These are phyloP conservation scores for Phytophthora fragariaefolia DNA, from an alignment of 352 stramenopile genomes.

Conservation along the genomic window DNA sequence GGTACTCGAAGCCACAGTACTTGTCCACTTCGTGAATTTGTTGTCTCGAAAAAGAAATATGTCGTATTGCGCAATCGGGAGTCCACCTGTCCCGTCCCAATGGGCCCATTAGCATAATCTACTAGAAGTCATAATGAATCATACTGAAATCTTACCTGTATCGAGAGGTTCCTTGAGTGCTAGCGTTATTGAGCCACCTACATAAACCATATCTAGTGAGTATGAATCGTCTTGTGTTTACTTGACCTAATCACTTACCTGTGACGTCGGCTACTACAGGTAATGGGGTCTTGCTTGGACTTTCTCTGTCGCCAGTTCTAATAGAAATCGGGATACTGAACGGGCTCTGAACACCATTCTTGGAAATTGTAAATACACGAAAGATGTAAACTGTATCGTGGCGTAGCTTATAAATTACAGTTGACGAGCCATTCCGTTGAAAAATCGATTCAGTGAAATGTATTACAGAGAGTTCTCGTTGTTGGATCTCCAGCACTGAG, in stretches of 20 bases:
- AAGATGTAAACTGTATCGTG: conserved; percentile 63
- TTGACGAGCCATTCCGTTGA: conserved; percentile 9
- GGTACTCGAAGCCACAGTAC: conserved; percentile 22
- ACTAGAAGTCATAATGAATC: too few species aligned
- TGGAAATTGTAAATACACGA: conserved; percentile 34
- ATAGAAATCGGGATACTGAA: conserved; percentile 36
- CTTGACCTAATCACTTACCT: too few species aligned
- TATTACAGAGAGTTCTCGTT: conserved; percentile 31
- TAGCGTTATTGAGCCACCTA: conserved; percentile 47
- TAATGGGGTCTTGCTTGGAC: conserved; percentile 44
- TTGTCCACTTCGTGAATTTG: conserved; percentile 38
- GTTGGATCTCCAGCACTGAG: conserved; percentile 34
- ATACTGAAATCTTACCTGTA: conserved; percentile 34
- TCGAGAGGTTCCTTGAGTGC: conserved; percentile 43
- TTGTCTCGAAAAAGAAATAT: conserved; percentile 32
- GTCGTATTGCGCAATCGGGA: conserved; percentile 40
- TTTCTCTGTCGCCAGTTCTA: conserved; percentile 36
- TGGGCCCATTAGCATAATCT: too few species aligned
- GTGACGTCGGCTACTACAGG: conserved; percentile 43
- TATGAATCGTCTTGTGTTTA: too few species aligned
- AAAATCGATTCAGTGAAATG: conserved; percentile 33
- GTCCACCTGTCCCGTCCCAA: conserved; percentile 35
- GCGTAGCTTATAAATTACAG: conserved; percentile 53
- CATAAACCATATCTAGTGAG: not conserved
- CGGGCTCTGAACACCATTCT: conserved; percentile 22